Evolutionary conservation across 495 filamentous ascomycete genomes (phyloP).

Genomic region (Sabuloglossum arenarium): DNA sequence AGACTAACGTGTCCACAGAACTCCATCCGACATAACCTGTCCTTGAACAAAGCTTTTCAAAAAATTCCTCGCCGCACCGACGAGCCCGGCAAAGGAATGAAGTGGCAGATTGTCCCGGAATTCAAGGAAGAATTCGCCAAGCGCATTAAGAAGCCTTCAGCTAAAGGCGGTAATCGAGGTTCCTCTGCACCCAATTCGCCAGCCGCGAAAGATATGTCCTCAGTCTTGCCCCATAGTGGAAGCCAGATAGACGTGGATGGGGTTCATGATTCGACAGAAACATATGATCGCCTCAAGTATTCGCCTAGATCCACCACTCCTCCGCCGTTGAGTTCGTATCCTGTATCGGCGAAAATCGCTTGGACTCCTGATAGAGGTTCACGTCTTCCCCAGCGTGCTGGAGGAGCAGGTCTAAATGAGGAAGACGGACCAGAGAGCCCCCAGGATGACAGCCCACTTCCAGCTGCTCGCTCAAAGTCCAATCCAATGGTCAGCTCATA

Average conservation of each 20-base stretch:
- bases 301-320: slow-evolving; percentile 22
- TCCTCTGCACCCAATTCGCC: slow-evolving; percentile 37
- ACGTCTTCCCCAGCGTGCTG: slow-evolving; percentile 24
- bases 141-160: background rate
- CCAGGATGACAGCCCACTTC: slow-evolving; percentile 4
- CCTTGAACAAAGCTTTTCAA: slow-evolving; percentile 76
- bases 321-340: slow-evolving; percentile 23
- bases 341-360: slow-evolving; percentile 22
- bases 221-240: background rate
- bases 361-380: slow-evolving; percentile 36
- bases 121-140: slow-evolving; percentile 39
- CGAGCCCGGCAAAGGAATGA: slow-evolving; percentile 97
- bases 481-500: slow-evolving; percentile 23
- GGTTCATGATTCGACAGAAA: background rate
- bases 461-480: slow-evolving; percentile 18
- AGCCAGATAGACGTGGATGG: background rate
- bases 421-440: slow-evolving; percentile 7
- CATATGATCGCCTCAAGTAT: slow-evolving; percentile 13
- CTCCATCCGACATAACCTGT: slow-evolving; percentile 89
- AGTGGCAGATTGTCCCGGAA: slow-evolving; percentile 77
- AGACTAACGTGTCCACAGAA: slow-evolving; percentile 34
- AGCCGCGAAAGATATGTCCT: slow-evolving; percentile 9
- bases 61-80: slow-evolving; percentile 82
- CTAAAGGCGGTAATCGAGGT: slow-evolving; percentile 16
- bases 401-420: slow-evolving; percentile 1